Evolutionary conservation across 129 eudicot genomes (phyloP).

Genomic region (Helianthus annuus): HanXRQr2.0-SUNRISE NC_035446.2:112156411-112156910

Average conservation of each 20-base stretch:
- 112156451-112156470: not conserved
- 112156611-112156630: too few relatives aligned
- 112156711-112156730: not conserved
- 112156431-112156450: not conserved
- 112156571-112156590: not conserved
- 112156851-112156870: slow-evolving; percentile 15
- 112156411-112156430: not conserved
- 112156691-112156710: not conserved
- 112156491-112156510: not conserved
- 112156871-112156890: slow-evolving; percentile 24
- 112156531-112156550: not conserved
- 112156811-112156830: not conserved
- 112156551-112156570: not conserved
- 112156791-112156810: slow-evolving; percentile 21
- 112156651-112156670: not conserved
- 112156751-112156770: slow-evolving; percentile 20
- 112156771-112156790: slow-evolving; percentile 30
- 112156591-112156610: not conserved
- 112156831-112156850: slow-evolving; percentile 18
- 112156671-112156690: slow-evolving; percentile 17
- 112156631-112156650: not conserved
- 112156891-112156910: slow-evolving; percentile 33
- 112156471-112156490: not conserved
- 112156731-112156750: slow-evolving; percentile 27
- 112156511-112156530: not conserved